These are phyloP conservation scores for Podospora pseudopauciseta DNA, from an alignment of 495 filamentous ascomycete species.

Conservation along the genomic window DNA sequence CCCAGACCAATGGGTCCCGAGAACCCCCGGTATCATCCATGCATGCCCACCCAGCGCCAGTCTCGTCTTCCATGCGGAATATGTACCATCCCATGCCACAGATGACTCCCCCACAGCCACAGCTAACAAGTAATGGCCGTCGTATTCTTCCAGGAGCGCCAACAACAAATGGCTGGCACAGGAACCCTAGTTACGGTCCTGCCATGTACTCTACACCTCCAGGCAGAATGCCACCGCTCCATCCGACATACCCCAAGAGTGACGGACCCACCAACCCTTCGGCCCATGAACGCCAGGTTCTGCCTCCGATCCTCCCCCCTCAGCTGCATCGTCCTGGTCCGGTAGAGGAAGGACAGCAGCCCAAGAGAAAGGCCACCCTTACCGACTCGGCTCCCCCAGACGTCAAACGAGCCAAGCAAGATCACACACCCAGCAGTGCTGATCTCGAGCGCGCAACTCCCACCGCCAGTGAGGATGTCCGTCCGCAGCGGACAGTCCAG, in stretches of 20 bases:
- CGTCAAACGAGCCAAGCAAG: background rate
- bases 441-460: background rate
- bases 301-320: background rate
- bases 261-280: background rate
- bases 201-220: background rate
- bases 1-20: background rate
- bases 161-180: background rate
- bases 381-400: background rate
- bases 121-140: background rate
- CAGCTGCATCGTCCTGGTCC: background rate
- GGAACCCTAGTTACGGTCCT: background rate
- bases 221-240: background rate
- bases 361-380: constrained; percentile 2
- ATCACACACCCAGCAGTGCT: background rate
- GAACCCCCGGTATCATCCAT: background rate
- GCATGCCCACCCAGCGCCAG: background rate
- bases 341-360: background rate
- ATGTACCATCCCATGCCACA: background rate
- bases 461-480: background rate
- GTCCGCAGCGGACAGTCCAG: constrained; percentile 27
- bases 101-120: background rate
- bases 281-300: background rate
- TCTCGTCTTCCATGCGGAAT: background rate
- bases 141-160: background rate
- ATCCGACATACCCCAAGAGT: background rate